Evolutionary conservation across 1,139 yeast genomes (phyloP).

Genomic region (Arxiozyma heterogenica): DNA sequence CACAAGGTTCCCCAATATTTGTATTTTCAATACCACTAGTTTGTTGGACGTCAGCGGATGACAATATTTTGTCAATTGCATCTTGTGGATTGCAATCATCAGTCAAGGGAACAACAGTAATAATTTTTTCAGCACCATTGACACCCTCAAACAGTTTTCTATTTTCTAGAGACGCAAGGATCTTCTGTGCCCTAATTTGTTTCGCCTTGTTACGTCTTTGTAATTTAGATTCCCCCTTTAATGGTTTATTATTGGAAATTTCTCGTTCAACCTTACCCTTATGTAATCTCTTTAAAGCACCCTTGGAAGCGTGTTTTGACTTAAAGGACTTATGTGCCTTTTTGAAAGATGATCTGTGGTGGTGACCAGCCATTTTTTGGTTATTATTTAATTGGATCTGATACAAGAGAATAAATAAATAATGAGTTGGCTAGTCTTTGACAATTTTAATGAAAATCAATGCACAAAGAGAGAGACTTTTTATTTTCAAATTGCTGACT

Average conservation of each 20-base stretch:
- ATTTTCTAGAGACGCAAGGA: slow-evolving; percentile 39
- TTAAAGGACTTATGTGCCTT: slow-evolving; percentile 84
- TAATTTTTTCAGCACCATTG: slow-evolving; percentile 72
- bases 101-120: slow-evolving; percentile 74
- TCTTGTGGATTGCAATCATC: slow-evolving; percentile 53
- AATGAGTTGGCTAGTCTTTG: neutral
- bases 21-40: neutral
- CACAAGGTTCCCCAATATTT: slow-evolving; percentile 25
- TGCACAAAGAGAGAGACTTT: neutral
- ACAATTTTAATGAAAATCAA: neutral
- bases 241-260: slow-evolving; percentile 33
- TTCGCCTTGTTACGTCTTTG: slow-evolving; percentile 74
- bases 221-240: slow-evolving; percentile 45
- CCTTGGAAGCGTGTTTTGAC: slow-evolving; percentile 84
- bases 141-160: slow-evolving; percentile 73
- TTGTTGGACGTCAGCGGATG: slow-evolving; percentile 28
- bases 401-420: neutral
- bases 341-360: slow-evolving; percentile 76
- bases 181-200: slow-evolving; percentile 70
- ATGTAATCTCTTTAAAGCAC: slow-evolving; percentile 64
- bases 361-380: slow-evolving; percentile 54
- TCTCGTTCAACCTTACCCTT: slow-evolving; percentile 86
- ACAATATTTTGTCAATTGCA: slow-evolving; percentile 35
- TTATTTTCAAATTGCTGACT: no score
- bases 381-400: neutral